Evolutionary conservation across 129 eudicot genomes (phyloP), one percentile per base, ranked within the genome.

Genomic region (Glebionis coronaria): DNA sequence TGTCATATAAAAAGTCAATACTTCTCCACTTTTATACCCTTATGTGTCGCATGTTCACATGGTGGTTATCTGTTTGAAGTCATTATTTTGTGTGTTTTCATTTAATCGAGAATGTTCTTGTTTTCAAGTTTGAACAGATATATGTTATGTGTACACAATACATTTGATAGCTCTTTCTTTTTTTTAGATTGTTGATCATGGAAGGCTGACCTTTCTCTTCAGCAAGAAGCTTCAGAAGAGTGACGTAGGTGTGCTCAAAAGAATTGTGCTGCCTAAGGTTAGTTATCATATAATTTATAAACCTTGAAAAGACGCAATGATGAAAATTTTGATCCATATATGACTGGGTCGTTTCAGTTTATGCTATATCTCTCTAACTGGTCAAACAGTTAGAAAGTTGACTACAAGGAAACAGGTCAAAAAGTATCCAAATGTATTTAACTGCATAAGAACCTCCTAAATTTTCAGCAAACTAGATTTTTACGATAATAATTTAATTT

Each of bases 211-310:
- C 20, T 87, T 82, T 83, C 92, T 94, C 67, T 94, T 94, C 68
- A 73, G 87, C 72, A 94, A 94, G 88, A 82, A 87, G 74, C 94
- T 94, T 12, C 83, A 87, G 71, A 89, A 86, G 59, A 94, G 97
- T 28, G 99, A 94, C 38, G 97, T 94, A 1, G 71, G 90, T 12
- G 67, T 73, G 49, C 87, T 94, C 47, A 84, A 89, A 70, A 67
- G 99, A 73, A 90, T 90, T 58, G 81, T 94, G 35, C 81, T 94
- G 23, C 99, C 99, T 28, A 94, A 94, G 99, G 99, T 94, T 54
- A 25, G 78, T 61, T 68, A 15, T 42, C 12, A 46, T 45, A 10
- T 21, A 16, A 35, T 12, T 35, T 42, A 14, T 59, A 15, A 9
- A 29, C 23, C 54, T 61, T 25, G 38, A 51, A 55, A 51, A 20